phyloP scores from a whole-genome alignment of 2,329 filamentous ascomycete species.

The Biscogniauxia mediterranea region DNA sequence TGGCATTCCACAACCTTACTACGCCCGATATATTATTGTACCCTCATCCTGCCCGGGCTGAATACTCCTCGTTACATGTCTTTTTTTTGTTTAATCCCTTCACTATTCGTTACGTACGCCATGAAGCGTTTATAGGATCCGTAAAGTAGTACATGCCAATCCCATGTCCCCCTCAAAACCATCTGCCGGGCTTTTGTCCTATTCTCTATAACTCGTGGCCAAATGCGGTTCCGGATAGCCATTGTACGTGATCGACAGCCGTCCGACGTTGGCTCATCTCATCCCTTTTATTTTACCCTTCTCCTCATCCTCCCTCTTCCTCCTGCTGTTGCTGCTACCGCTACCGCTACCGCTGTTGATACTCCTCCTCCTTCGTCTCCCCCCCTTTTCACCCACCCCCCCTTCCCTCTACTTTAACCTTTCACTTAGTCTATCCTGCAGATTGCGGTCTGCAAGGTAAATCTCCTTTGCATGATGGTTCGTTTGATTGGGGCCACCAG shows the following conservation, averaged over 20 bases:
- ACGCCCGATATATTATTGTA: neutral
- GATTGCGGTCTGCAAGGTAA: conserved; percentile 3
- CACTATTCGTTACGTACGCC: neutral
- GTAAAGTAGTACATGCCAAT: neutral
- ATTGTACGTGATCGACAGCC: conserved; percentile 1
- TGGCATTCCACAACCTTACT: neutral
- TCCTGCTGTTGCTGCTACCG: neutral
- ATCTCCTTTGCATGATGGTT: neutral
- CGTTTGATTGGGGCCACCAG: conserved; percentile 1
- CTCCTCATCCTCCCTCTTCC: too few species aligned
- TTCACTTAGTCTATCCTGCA: neutral
- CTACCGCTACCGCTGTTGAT: too few species aligned
- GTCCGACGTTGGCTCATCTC: conserved; percentile 4
- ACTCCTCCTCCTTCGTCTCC: too few species aligned
- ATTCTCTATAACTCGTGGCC: neutral
- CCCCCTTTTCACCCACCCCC: too few species aligned
- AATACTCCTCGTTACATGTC: neutral
- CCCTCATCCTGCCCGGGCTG: neutral
- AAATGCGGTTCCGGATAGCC: neutral
- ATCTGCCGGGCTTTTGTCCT: neutral
- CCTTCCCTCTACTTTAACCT: neutral
- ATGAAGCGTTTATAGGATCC: neutral
- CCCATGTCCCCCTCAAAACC: neutral
- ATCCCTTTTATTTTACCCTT: neutral
- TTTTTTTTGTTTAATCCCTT: neutral